phyloP scores from a whole-genome alignment of 805 yeast species.

The Kodamaea nitidulidarum region DNA sequence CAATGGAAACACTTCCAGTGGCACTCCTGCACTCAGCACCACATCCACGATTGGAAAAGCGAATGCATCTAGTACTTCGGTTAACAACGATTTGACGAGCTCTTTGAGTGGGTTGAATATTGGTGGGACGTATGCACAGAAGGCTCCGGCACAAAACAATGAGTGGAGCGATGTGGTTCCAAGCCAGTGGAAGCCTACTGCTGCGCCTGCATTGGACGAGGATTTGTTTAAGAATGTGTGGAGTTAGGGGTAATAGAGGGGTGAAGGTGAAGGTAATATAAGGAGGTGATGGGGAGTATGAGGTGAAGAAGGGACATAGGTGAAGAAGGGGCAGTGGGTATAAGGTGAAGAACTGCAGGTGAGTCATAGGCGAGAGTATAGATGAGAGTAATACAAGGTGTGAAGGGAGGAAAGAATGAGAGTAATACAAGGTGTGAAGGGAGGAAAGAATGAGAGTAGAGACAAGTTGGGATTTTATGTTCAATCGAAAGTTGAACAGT shows the following conservation, averaged over 20 bases:
- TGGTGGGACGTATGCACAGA: conserved; percentile 7
- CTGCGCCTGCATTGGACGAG: conserved; percentile 41
- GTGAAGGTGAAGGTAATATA: background rate
- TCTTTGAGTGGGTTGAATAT: conserved; percentile 23
- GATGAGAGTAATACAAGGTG: too few relatives aligned
- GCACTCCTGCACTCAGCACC: conserved; percentile 4
- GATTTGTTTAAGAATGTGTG: conserved; percentile 70
- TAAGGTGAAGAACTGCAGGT: too few relatives aligned
- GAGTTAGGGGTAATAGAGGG: conserved; percentile 32
- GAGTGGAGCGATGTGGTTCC: conserved; percentile 31
- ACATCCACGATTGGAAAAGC: conserved; percentile 6
- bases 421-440: too few relatives aligned
- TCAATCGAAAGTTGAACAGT: too few relatives aligned
- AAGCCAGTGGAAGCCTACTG: conserved; percentile 12
- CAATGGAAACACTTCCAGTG: conserved; percentile 6
- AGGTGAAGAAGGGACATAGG: too few relatives aligned
- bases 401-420: too few relatives aligned
- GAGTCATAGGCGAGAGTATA: too few relatives aligned
- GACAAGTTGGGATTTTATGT: too few relatives aligned
- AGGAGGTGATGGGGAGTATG: too few relatives aligned
- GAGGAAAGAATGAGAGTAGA: too few relatives aligned
- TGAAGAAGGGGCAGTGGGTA: too few relatives aligned
- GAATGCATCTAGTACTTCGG: conserved; percentile 13
- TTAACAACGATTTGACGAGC: conserved; percentile 11
- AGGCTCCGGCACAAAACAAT: conserved; percentile 19